Conservation (phyloP, 2,329 filamentous ascomycete species). For the Tolypocladium guangdongense region DNA sequence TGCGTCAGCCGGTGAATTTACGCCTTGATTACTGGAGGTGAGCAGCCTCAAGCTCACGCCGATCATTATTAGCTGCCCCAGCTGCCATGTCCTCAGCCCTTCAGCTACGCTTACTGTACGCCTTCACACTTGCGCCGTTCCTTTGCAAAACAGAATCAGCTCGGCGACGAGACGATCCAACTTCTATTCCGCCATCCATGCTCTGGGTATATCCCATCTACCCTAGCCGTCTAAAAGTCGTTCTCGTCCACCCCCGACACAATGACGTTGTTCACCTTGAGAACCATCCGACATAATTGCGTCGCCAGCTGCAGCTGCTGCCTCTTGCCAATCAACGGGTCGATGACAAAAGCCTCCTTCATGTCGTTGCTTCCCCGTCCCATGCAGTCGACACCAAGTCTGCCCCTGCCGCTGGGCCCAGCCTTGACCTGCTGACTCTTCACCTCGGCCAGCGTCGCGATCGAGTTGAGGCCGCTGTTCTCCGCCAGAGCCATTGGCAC, state of each 20-base stretch:
- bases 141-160: neutral
- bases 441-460: constrained; percentile 86
- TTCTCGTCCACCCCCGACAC: constrained; percentile 78
- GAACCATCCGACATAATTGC: constrained; percentile 94
- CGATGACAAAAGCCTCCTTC: constrained; percentile 96
- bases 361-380: constrained; percentile 90
- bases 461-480: constrained; percentile 92
- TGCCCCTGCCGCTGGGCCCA: constrained; percentile 34
- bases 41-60: too few relatives aligned
- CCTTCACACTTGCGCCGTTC: neutral
- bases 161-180: constrained; percentile 1
- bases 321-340: constrained; percentile 95
- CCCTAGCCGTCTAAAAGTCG: constrained; percentile 54
- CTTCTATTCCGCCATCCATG: constrained; percentile 8
- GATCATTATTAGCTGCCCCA: neutral
- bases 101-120: neutral
- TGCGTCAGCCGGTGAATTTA: neutral
- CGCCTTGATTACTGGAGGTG: neutral
- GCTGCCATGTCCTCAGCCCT: neutral
- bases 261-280: constrained; percentile 96
- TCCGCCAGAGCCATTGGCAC: constrained; percentile 94
- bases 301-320: constrained; percentile 94
- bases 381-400: constrained; percentile 96
- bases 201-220: constrained; percentile 15
- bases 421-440: constrained; percentile 95